Conservation (phyloP, 2,329 filamentous ascomycete species). For the Berkeleyomyces rouxiae region DNA sequence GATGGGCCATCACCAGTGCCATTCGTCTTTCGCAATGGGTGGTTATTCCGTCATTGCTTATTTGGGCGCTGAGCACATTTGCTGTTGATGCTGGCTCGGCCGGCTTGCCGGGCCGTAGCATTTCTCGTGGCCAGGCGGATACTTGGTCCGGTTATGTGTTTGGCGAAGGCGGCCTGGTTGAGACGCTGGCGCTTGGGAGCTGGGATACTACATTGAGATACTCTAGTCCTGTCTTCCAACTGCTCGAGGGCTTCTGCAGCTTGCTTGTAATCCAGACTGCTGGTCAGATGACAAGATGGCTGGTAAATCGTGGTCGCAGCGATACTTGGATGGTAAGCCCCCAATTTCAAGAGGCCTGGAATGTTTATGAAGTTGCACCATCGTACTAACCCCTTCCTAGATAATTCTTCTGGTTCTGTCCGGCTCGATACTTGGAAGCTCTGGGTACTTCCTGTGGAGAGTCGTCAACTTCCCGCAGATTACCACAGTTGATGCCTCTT, state of each 20-base stretch:
- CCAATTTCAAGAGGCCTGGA: not conserved
- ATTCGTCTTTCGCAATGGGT: slow-evolving; percentile 72
- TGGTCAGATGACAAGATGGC: slow-evolving; percentile 84
- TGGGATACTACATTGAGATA: slow-evolving; percentile 85
- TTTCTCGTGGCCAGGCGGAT: slow-evolving; percentile 39
- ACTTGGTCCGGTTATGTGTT: slow-evolving; percentile 73
- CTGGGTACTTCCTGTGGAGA: slow-evolving; percentile 90
- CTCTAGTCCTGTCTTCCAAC: slow-evolving; percentile 85
- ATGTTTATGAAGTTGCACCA: not conserved
- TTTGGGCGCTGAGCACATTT: slow-evolving; percentile 92
- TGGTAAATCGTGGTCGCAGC: slow-evolving; percentile 82
- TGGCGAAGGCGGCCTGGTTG: slow-evolving; percentile 66
- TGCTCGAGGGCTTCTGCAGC: slow-evolving; percentile 92
- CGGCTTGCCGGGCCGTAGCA: slow-evolving; percentile 69
- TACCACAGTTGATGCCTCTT: slow-evolving; percentile 74
- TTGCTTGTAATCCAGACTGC: slow-evolving; percentile 87
- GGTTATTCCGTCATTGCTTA: slow-evolving; percentile 68
- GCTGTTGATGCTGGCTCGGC: slow-evolving; percentile 65
- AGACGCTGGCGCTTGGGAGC: slow-evolving; percentile 61
- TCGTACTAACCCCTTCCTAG: slow-evolving; percentile 29
- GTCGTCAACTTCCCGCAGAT: slow-evolving; percentile 88
- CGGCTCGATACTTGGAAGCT: slow-evolving; percentile 80
- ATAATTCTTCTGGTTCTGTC: slow-evolving; percentile 78
- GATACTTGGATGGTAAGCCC: slow-evolving; percentile 85
- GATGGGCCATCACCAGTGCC: slow-evolving; percentile 51